Percentiles rank a stretch among this genome's conserved stretches.
Conservation (phyloP, 2,329 filamentous ascomycete genomes). For the Kalaharituber pfeilii region DNA sequence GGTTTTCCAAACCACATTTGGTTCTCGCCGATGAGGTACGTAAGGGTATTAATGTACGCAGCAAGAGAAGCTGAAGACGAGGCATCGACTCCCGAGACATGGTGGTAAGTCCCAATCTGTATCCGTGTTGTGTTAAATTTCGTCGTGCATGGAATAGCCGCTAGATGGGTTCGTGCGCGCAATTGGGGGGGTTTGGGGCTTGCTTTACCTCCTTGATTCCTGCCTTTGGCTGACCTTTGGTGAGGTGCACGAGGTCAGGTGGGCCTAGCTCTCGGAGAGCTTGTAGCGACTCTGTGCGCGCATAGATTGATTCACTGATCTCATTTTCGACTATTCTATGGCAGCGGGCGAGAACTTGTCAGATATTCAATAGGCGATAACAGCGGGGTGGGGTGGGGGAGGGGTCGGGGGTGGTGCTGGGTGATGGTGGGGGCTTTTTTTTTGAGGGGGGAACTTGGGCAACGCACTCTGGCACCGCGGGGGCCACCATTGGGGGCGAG, state of each 20-base stretch:
- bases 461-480: constrained; percentile 18
- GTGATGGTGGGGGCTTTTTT: too few relatives aligned
- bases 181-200: neutral
- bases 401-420: too few relatives aligned
- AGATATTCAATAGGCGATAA: constrained; percentile 3
- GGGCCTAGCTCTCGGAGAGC: constrained; percentile 83
- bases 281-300: constrained; percentile 74
- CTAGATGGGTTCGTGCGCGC: neutral
- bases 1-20: constrained; percentile 24
- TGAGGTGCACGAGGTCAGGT: constrained; percentile 84
- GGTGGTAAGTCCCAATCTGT: constrained; percentile 84
- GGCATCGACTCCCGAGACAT: constrained; percentile 92
- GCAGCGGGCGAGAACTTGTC: neutral
- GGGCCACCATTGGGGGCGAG: constrained; percentile 5
- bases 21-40: constrained; percentile 46
- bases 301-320: constrained; percentile 77
- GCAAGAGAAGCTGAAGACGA: constrained; percentile 93
- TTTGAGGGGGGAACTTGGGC: too few relatives aligned
- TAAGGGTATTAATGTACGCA: constrained; percentile 95
- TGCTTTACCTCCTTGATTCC: constrained; percentile 21
- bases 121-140: neutral
- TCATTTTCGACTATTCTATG: constrained; percentile 81
- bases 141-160: neutral
- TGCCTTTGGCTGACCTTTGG: constrained; percentile 39
- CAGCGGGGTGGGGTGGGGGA: constrained; percentile 1